Conservation (phyloP, 768 basidiomycete species). For the Phylloporus arenicola region DNA sequence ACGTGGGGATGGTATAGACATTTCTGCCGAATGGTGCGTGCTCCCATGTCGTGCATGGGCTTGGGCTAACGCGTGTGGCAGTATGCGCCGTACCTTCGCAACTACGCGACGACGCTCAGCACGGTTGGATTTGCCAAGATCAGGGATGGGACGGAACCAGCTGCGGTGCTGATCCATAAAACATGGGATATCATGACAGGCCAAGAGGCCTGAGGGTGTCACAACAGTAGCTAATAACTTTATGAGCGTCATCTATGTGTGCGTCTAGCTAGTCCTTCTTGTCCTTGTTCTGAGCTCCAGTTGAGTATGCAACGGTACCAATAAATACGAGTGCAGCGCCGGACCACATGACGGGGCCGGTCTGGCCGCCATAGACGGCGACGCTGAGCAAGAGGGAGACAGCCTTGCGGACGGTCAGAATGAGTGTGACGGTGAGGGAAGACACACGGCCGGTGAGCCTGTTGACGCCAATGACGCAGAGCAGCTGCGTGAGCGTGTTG, state of each 20-base stretch:
- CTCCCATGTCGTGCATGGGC: constrained; percentile 1
- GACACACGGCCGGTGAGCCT: constrained; percentile 73
- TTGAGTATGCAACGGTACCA: constrained; percentile 68
- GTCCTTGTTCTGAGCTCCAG: constrained; percentile 13
- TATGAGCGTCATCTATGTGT: constrained; percentile 11
- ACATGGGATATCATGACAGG: constrained; percentile 71
- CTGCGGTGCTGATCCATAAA: constrained; percentile 53
- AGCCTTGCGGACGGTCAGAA: constrained; percentile 79
- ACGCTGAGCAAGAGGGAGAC: constrained; percentile 72
- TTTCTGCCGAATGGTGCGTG: constrained; percentile 72
- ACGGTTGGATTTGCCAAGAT: constrained; percentile 65
- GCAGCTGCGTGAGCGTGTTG: constrained; percentile 78
- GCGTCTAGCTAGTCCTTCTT: constrained; percentile 21
- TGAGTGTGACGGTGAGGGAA: constrained; percentile 71
- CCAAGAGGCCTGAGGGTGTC: constrained; percentile 36
- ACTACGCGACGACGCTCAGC: constrained; percentile 64
- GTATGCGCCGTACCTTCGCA: constrained; percentile 79
- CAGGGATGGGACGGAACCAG: constrained; percentile 51
- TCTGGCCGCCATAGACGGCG: constrained; percentile 38
- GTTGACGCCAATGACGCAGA: constrained; percentile 86
- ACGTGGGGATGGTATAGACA: constrained; percentile 91
- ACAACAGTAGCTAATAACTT: constrained; percentile 10
- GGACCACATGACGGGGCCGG: constrained; percentile 51
- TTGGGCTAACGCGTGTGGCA: constrained; percentile 24
- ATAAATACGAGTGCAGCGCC: constrained; percentile 65